phyloP scores from a whole-genome alignment of 768 basidiomycete genomes.

The Tulasnella sp. region DNA sequence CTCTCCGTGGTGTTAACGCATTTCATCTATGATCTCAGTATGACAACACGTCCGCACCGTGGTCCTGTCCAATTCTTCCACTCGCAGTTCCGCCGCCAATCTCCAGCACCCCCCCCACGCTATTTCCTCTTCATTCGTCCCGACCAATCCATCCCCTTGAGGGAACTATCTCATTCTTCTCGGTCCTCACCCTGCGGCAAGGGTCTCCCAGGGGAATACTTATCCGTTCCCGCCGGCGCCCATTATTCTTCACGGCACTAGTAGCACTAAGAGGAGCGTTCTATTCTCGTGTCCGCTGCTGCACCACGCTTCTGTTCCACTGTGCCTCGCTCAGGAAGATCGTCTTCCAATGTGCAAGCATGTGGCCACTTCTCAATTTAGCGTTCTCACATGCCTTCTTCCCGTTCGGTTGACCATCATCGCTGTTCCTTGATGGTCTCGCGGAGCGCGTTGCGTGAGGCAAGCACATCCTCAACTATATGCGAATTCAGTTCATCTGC shows the following conservation, averaged over 20 bases:
- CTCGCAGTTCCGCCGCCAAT: neutral
- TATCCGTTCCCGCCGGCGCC: neutral
- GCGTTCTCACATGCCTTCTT: neutral
- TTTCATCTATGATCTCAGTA: slow-evolving; percentile 15
- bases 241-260: slow-evolving; percentile 18
- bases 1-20: slow-evolving; percentile 3
- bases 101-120: neutral
- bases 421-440: neutral
- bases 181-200: slow-evolving; percentile 15
- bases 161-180: neutral
- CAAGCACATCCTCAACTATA: neutral
- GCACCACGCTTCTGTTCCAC: slow-evolving; percentile 28
- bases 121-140: neutral
- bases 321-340: slow-evolving; percentile 26
- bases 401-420: neutral
- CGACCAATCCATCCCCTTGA: neutral
- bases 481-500: slow-evolving; percentile 15
- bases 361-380: neutral
- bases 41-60: slow-evolving; percentile 7
- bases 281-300: slow-evolving; percentile 26
- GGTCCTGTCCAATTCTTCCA: slow-evolving; percentile 5
- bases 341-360: slow-evolving; percentile 1
- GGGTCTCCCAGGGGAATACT: neutral
- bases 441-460: neutral
- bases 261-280: neutral